phyloP scores from a whole-genome alignment of 1,284 basidiomycete species.

The Ceratobasidium sp. region DNA sequence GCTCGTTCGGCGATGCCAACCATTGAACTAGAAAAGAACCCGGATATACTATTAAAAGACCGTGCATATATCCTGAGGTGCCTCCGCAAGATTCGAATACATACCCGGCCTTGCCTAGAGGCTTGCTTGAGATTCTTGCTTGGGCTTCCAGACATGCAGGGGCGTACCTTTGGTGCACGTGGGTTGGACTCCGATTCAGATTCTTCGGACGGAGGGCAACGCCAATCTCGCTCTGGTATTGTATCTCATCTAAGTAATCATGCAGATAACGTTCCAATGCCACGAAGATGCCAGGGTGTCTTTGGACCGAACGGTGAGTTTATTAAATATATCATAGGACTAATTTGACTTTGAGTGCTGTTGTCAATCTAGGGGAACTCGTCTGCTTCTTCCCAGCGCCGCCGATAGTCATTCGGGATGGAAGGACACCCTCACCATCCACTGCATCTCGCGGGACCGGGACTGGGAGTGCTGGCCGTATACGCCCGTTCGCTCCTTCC shows the following conservation, averaged over 20 bases:
- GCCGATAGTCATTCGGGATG: slow-evolving; percentile 2
- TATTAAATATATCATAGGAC: slow-evolving; percentile 14
- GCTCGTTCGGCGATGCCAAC: slow-evolving; percentile 66
- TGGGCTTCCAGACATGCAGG: slow-evolving; percentile 56
- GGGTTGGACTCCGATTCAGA: slow-evolving; percentile 48
- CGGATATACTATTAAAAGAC: slow-evolving; percentile 76
- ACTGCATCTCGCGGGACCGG: slow-evolving; percentile 38
- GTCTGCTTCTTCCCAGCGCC: slow-evolving; percentile 72
- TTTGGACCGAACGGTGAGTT: slow-evolving; percentile 83
- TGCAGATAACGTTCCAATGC: slow-evolving; percentile 78
- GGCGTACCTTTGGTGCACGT: slow-evolving; percentile 46
- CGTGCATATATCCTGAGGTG: slow-evolving; percentile 78
- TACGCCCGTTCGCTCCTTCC: slow-evolving; percentile 37
- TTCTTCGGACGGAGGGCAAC: slow-evolving; percentile 43
- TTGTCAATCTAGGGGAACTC: slow-evolving; percentile 66
- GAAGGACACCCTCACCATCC: slow-evolving; percentile 37
- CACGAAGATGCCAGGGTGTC: slow-evolving; percentile 77
- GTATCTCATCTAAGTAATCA: slow-evolving; percentile 53
- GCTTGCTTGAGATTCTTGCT: slow-evolving; percentile 80
- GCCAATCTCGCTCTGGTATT: slow-evolving; percentile 31
- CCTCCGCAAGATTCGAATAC: slow-evolving; percentile 72
- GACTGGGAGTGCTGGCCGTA: slow-evolving; percentile 24
- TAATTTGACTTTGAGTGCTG: slow-evolving; percentile 3
- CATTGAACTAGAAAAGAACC: slow-evolving; percentile 83
- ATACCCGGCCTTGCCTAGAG: slow-evolving; percentile 78